Base-by-base conservation (phyloP, 345 rosid species). In the Syzygium jambos region DNA sequence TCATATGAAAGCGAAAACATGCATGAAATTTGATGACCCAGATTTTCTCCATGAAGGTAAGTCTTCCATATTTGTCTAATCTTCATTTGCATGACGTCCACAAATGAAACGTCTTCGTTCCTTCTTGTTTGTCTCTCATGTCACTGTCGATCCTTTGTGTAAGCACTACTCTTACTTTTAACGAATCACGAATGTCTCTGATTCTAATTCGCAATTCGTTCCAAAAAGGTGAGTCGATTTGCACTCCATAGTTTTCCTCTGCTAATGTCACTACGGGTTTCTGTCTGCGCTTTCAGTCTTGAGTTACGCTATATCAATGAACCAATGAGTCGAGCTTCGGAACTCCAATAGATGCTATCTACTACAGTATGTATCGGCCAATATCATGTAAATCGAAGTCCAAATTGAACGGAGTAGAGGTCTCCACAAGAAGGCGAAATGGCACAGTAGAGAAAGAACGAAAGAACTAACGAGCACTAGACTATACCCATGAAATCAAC, bases 141-240 rank as follows among this genome's bases (percentile, higher is more conserved):
- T 9, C 73, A 8, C 73, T n/a, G 10, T 15, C 7, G 38, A 61
- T 61, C 73, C 73, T 25, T 3, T n/a, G 19, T 61, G 73, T 61
- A 61, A n/a, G 19, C 9, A 13, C n/a, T 13, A 61, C 17, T 61
- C 73, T 34, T 59, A 59, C 30, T n/a, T 34, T 14, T 9, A 61
- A 61, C 9, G 19, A 61, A 3, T 61, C 78, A 7, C 2, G 78
- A 14, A 65, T 15, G 78, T 65, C 9, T 19, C 78, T 9, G 11
- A 16, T 65, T 65, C 43, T 65, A 65, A 7, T 0, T 30, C 0
- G 41, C 9, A 3, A 7, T 65, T 65, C 0, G 1, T 65, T 30
- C 78, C 16, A 21, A 30, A 65, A 38, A 7, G 17, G 43, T 17
- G 43, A 11, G 34, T 65, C 78, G 17, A 65, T 19, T 65, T 65